A percentile compares a stretch with the other conserved stretches of the same genome.
These are phyloP conservation scores for Arctostaphylos glauca DNA, from an alignment of 148 eudicot species.

Conservation along the genomic window DNA sequence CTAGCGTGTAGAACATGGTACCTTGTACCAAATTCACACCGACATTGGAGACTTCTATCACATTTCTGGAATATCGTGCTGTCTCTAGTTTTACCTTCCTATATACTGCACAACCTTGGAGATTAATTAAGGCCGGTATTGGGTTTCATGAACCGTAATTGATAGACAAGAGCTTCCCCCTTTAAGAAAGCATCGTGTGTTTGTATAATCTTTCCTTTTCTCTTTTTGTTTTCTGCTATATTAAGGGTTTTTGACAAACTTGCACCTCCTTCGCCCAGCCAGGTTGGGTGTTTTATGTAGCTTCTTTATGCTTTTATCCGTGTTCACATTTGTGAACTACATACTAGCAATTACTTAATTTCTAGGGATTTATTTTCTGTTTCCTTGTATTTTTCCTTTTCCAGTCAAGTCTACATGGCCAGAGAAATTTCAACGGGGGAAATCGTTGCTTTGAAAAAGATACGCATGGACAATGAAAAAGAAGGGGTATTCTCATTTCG, in stretches of 20 bases:
- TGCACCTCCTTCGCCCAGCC: not conserved
- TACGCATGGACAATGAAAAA: constrained; percentile 76
- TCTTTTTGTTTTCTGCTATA: not conserved
- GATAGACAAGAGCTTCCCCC: not conserved
- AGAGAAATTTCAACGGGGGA: constrained; percentile 70
- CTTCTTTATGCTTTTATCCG: not conserved
- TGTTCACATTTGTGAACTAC: not conserved
- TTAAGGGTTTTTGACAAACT: not conserved
- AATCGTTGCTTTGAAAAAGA: constrained; percentile 73
- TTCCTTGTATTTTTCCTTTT: not conserved
- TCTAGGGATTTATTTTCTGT: not conserved
- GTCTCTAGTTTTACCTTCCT: not conserved
- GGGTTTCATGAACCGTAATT: not conserved
- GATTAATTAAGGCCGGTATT: not conserved
- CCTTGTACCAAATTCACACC: not conserved
- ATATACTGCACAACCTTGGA: not conserved
- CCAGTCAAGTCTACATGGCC: constrained; percentile 90
- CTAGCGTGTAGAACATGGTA: not conserved
- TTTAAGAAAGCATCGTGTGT: not conserved
- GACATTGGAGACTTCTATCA: not conserved
- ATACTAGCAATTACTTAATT: not conserved
- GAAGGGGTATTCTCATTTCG: constrained; percentile 67
- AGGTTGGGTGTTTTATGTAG: not conserved
- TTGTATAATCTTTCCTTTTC: not conserved
- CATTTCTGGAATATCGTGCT: not conserved